Evolutionary conservation across 2,329 filamentous ascomycete species (phyloP).

Genomic region (Pseudogymnoascus sp.): DNA sequence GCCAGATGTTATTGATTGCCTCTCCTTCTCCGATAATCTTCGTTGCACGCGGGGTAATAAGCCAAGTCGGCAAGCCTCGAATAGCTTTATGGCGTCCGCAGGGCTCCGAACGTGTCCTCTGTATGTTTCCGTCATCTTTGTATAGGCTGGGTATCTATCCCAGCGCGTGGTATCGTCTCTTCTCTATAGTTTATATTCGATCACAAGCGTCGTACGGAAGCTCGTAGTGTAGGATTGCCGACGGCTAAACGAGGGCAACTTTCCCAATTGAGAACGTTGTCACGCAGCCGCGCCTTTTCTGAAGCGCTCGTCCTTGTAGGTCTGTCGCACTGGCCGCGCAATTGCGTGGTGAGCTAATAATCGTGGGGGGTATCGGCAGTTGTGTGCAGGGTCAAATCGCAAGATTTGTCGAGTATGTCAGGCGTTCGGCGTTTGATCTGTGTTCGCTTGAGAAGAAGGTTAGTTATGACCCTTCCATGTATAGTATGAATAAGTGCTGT

Average conservation of each 20-base stretch:
- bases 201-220: neutral
- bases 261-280: neutral
- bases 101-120: slow-evolving; percentile 93
- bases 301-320: neutral
- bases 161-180: neutral
- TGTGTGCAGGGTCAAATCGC: neutral
- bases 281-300: neutral
- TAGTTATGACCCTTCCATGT: neutral
- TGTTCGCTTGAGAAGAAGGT: neutral
- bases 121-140: slow-evolving; percentile 65
- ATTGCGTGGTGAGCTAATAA: neutral
- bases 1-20: slow-evolving; percentile 89
- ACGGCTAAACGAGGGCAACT: neutral
- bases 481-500: neutral
- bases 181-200: neutral
- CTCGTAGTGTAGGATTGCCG: neutral
- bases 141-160: neutral
- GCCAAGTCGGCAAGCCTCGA: slow-evolving; percentile 85
- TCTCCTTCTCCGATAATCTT: slow-evolving; percentile 92
- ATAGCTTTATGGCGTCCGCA: slow-evolving; percentile 94
- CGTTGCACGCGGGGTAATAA: slow-evolving; percentile 82
- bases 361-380: neutral
- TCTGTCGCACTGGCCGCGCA: neutral
- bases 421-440: neutral
- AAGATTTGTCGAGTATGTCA: neutral